Conservation (phyloP, 768 basidiomycete species). For the Auricularia cornea region DNA sequence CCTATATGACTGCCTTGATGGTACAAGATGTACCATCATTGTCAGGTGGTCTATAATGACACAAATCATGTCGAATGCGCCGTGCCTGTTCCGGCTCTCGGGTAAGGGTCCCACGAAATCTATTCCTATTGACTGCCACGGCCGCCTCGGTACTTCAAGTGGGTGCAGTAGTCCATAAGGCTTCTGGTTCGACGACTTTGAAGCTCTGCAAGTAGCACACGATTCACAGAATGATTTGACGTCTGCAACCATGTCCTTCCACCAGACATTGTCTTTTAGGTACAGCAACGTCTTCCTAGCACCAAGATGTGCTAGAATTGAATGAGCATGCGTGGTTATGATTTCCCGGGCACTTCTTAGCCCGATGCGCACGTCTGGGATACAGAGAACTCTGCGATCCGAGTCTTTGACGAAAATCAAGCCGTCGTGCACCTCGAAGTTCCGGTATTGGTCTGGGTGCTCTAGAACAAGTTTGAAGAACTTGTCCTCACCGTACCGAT, state of each 20-base stretch:
- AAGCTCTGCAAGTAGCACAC: slow-evolving; percentile 14
- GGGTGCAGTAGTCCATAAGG: slow-evolving; percentile 19
- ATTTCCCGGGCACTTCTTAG: slow-evolving; percentile 5
- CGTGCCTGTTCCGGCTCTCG: slow-evolving; percentile 13
- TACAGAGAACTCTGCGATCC: background rate
- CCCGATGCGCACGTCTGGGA: slow-evolving; percentile 2
- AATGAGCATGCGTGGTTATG: slow-evolving; percentile 19
- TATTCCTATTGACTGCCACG: slow-evolving; percentile 22
- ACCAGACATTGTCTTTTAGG: slow-evolving; percentile 24
- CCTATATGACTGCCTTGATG: slow-evolving; percentile 20
- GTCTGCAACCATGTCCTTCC: slow-evolving; percentile 27
- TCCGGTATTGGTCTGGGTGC: slow-evolving; percentile 3
- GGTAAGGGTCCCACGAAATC: slow-evolving; percentile 21
- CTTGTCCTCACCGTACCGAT: background rate
- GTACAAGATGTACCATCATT: slow-evolving; percentile 20
- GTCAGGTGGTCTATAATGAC: slow-evolving; percentile 20
- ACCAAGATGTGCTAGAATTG: slow-evolving; percentile 31
- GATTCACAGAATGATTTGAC: slow-evolving; percentile 18
- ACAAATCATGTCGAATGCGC: background rate
- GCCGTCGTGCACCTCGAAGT: slow-evolving; percentile 3
- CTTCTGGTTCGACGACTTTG: slow-evolving; percentile 13
- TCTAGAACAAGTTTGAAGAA: background rate
- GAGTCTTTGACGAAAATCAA: slow-evolving; percentile 4
- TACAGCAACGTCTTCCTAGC: slow-evolving; percentile 12
- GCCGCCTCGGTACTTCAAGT: slow-evolving; percentile 14